phyloP scores from a whole-genome alignment of 2,329 filamentous ascomycete genomes.

The Penicillium olsonii region DNA sequence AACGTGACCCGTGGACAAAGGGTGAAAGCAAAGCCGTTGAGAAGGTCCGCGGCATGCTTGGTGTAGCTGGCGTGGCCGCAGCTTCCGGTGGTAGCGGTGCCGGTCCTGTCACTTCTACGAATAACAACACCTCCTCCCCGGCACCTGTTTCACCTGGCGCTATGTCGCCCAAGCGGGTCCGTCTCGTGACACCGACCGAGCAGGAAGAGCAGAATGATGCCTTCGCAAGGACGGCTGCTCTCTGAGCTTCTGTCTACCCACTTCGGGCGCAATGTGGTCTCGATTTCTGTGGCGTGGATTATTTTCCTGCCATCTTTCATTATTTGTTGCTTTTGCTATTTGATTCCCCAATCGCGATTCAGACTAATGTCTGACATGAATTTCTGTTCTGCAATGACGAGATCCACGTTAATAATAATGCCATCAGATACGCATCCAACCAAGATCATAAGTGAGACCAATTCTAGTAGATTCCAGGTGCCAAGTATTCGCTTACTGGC shows the following conservation, averaged over 20 bases:
- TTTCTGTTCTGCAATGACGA: background rate
- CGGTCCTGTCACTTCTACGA: slow-evolving; percentile 17
- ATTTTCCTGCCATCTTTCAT: background rate
- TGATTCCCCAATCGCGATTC: slow-evolving; percentile 15
- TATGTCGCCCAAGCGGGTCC: slow-evolving; percentile 48
- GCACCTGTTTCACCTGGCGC: slow-evolving; percentile 32
- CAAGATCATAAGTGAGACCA: too few species aligned
- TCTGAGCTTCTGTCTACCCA: background rate
- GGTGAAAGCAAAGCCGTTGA: slow-evolving; percentile 50
- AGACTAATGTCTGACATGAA: slow-evolving; percentile 3
- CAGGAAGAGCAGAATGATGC: slow-evolving; percentile 33
- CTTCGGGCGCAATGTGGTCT: background rate
- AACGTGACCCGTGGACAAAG: slow-evolving; percentile 47
- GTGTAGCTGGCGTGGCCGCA: slow-evolving; percentile 37
- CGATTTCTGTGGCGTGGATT: background rate
- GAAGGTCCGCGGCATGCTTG: slow-evolving; percentile 47
- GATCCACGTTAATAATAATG: background rate
- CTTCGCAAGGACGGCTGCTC: slow-evolving; percentile 23
- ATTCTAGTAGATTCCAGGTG: too few species aligned
- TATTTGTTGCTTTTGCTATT: slow-evolving; percentile 1
- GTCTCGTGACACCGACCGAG: slow-evolving; percentile 47
- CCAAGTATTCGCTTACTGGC: too few species aligned
- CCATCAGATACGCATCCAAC: too few species aligned
- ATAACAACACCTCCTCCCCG: slow-evolving; percentile 19
- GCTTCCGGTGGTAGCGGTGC: slow-evolving; percentile 29